Evolutionary conservation across 768 basidiomycete species (phyloP).

Genomic region (Phylloporus sp.): DNA sequence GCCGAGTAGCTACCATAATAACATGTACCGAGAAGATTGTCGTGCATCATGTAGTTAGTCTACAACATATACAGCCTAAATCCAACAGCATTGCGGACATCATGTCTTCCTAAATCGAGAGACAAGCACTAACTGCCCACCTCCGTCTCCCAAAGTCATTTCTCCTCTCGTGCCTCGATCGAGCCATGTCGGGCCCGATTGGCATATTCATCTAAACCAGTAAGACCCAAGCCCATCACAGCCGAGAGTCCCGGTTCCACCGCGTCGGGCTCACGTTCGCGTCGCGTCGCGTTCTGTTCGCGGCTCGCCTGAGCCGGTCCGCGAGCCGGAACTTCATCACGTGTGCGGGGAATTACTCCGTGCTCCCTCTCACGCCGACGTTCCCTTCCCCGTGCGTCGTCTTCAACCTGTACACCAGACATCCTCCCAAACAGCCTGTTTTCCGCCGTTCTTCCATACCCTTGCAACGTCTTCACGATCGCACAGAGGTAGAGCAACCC

Average conservation of each 20-base stretch:
- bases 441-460: slow-evolving; percentile 40
- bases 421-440: neutral
- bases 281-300: slow-evolving; percentile 12
- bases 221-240: slow-evolving; percentile 27
- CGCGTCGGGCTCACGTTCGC: neutral
- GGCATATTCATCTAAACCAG: slow-evolving; percentile 16
- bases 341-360: neutral
- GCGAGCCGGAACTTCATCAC: neutral
- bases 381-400: neutral
- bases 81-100: too few species aligned
- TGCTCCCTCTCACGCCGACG: slow-evolving; percentile 4
- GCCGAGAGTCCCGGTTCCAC: slow-evolving; percentile 20
- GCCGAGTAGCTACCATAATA: too few species aligned
- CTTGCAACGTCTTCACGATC: slow-evolving; percentile 57
- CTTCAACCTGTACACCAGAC: neutral
- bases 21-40: neutral
- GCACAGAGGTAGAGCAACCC: slow-evolving; percentile 59
- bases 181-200: slow-evolving; percentile 7
- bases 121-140: neutral
- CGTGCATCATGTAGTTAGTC: neutral
- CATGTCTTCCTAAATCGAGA: too few species aligned
- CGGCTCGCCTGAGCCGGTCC: slow-evolving; percentile 2
- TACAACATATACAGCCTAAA: neutral
- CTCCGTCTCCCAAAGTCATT: slow-evolving; percentile 2
- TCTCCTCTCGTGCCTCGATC: slow-evolving; percentile 14